Percentiles rank a stretch among this genome's conserved stretches.
Evolutionary conservation across 169 alveolate species (phyloP).

Genomic region (Eimeria zaria): DNA sequence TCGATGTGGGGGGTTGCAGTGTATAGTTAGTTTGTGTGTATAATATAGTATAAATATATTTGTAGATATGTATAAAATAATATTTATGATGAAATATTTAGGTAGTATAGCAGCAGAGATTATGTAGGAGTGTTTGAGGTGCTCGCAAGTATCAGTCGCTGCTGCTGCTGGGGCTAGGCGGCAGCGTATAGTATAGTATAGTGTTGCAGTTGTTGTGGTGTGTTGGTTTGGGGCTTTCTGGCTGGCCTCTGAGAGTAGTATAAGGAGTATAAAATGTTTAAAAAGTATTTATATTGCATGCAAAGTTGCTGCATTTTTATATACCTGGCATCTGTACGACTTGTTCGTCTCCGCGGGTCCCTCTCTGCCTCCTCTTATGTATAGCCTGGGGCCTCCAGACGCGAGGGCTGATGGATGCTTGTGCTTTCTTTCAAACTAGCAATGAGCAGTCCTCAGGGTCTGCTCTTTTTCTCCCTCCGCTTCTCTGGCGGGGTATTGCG

Average conservation of each 20-base stretch:
- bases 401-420: background rate
- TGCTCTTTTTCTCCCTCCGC: background rate
- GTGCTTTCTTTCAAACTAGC: background rate
- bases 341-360: background rate
- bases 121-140: background rate
- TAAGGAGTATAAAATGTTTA: background rate
- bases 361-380: background rate
- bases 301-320: background rate
- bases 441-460: background rate
- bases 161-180: constrained; percentile 5
- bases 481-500: background rate
- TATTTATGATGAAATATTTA: too few relatives aligned
- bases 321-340: background rate
- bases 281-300: background rate
- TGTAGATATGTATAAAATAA: too few relatives aligned
- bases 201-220: background rate
- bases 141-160: background rate
- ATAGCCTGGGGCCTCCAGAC: background rate
- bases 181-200: background rate
- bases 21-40: background rate
- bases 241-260: background rate
- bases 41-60: too few relatives aligned
- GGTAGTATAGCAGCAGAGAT: too few relatives aligned
- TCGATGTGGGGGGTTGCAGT: background rate
- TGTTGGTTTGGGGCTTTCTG: background rate